Base-by-base conservation (phyloP, 2,329 filamentous ascomycete genomes). In the Neofusicoccum sp. region DNA sequence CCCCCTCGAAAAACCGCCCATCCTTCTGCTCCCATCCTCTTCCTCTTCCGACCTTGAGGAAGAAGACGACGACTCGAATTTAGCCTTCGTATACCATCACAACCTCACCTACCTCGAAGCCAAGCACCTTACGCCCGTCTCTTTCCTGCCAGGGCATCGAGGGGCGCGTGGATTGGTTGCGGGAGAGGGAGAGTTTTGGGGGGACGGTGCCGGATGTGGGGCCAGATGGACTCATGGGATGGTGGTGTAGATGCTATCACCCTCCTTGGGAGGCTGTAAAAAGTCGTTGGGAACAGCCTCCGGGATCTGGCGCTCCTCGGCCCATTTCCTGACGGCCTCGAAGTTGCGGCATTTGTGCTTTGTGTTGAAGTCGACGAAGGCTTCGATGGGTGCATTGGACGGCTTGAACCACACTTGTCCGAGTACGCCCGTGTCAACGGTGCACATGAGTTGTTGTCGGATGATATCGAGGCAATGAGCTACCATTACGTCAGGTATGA, bases 351-450 rank as follows among this genome's bases (percentile, higher is more conserved):
- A 87, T 49, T 75, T 76, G 68, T 87, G 86, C 60, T 76, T 75
- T 0, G 84, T 86, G 65, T 85, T 84, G 71, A 87, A 87, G 68
- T 88, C 84, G 2, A 85, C 83, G 64, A 85, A 86, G 0, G 84
- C 79, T 44, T 75, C 71, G 0, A 83, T 77, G 0, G 80, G 78
- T 7, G 76, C 70, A 1, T 75, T 66, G 3, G 71, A 69, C 26
- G 73, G 69, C 58, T 83, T 75, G 34, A 79, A 80, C 85, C 85
- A 88, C 5, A 87, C 79, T 65, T 88, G 84, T 11, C 84, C 84
- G 0, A 87, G 75, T 0, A 88, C 79, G 1, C 80, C 84, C 2
- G 84, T 80, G 64, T 88, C 86, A 20, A 82, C 76, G 30, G 80
- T 83, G 70, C 85, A 88, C 83, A 87, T 87, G 12, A 88, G 76